Evolutionary conservation across 2,329 filamentous ascomycete species (phyloP).

Genomic region (Apiospora hydei): DNA sequence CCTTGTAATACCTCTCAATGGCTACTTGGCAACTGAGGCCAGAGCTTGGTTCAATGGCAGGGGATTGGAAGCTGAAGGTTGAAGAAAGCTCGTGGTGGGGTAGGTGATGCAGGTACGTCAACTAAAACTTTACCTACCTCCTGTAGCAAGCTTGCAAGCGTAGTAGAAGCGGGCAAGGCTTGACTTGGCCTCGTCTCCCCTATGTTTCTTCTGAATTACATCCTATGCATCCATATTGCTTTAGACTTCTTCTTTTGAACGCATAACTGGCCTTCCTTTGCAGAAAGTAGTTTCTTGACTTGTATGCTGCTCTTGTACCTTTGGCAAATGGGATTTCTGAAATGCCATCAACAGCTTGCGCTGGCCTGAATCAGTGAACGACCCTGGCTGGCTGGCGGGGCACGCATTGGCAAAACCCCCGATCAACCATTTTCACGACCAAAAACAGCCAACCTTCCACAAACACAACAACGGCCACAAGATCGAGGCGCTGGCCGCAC

Average conservation of each 20-base stretch:
- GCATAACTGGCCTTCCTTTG: neutral
- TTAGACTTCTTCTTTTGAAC: neutral
- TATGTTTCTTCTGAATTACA: neutral
- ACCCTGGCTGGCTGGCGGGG: neutral
- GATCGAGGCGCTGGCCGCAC: neutral
- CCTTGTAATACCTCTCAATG: neutral
- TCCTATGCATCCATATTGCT: neutral
- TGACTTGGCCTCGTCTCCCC: neutral
- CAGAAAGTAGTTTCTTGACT: neutral
- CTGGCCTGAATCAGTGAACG: neutral
- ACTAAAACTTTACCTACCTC: conserved; percentile 18
- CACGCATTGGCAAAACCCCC: neutral
- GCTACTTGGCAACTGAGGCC: neutral
- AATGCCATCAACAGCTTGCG: conserved; percentile 2
- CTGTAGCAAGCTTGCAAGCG: neutral
- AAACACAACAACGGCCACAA: neutral
- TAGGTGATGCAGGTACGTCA: conserved; percentile 30
- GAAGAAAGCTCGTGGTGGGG: conserved; percentile 24
- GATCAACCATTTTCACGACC: neutral
- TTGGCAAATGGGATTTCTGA: neutral
- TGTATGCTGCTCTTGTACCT: neutral
- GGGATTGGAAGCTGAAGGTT: conserved; percentile 8
- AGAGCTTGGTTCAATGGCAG: neutral
- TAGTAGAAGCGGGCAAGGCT: neutral
- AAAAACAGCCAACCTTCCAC: neutral